Conservation (phyloP, 2,329 filamentous ascomycete genomes). For the Stenocarpella maydis region DNA sequence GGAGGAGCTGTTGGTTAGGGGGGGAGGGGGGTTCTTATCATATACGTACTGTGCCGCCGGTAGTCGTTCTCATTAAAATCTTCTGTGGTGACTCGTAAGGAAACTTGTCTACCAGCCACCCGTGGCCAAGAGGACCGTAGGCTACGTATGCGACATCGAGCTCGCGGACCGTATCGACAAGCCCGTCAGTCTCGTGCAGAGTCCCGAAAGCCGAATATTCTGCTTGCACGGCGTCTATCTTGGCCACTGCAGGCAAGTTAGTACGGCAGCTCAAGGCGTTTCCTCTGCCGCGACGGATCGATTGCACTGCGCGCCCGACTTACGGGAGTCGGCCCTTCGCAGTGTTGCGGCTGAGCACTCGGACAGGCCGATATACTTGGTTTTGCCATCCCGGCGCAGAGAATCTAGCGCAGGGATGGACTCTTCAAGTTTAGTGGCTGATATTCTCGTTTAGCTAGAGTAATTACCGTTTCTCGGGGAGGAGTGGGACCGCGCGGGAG, state of each 20-base stretch:
- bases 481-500: no score
- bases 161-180: slow-evolving; percentile 52
- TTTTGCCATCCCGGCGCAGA: slow-evolving; percentile 55
- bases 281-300: no score
- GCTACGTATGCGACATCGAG: slow-evolving; percentile 53
- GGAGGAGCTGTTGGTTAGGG: no score
- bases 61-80: slow-evolving; percentile 49
- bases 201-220: slow-evolving; percentile 55
- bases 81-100: slow-evolving; percentile 50
- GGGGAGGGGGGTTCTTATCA: no score
- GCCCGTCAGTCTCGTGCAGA: slow-evolving; percentile 48
- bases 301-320: no score
- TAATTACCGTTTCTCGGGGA: no score
- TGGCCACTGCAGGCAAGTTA: slow-evolving; percentile 50
- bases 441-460: no score
- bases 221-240: slow-evolving; percentile 56
- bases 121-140: slow-evolving; percentile 56
- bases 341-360: slow-evolving; percentile 56
- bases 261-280: no score
- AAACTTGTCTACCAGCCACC: slow-evolving; percentile 57
- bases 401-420: slow-evolving; percentile 56
- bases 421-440: slow-evolving; percentile 47
- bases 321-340: slow-evolving; percentile 54
- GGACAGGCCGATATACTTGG: slow-evolving; percentile 57
- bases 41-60: no score